Base-by-base conservation (phyloP, 495 filamentous ascomycete species). In the Podospora didyma region DNA sequence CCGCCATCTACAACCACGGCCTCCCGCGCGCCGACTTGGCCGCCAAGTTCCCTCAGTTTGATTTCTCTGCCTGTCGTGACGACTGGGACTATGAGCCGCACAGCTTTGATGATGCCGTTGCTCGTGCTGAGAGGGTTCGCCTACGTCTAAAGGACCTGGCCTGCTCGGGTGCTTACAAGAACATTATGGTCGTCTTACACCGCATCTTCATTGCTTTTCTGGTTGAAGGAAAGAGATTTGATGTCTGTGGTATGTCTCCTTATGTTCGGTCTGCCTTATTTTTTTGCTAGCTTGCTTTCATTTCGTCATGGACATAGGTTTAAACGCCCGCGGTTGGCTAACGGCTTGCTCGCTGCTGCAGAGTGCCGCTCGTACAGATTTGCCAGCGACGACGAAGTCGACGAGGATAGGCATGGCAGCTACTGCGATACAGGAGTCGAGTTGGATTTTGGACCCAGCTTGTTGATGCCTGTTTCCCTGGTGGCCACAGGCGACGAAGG, bases 131-230 rank as follows among this genome's bases (percentile, higher is more conserved):
- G 39, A 31, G 39, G 4, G 51, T 54, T 12, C 20, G 51, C 16
- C n/a, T 9, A 10, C 37, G 51, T n/a, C n/a, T 54, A 7, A 34
- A 31, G 24, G 23, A 31, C n/a, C 39, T 54, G 23, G 6, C 39
- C 14, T 14, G 39, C 39, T 52, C 49, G 10, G 35, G 41, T 10
- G 7, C 21, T 4, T 46, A 46, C 42, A 14, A 35, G 22, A 35
- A 54, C n/a, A 46, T 54, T 2, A 31, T 45, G n/a, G 12, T 54
- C 11, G 51, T 54, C n/a, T 46, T 41, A 3, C 51, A 54, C 16
- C 39, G 37, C 22, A 23, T 39, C 14, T 46, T 54, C 10, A 10
- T 46, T 16, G 21, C 51, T 12, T 54, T 46, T 28, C 42, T 54
- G 26, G 51, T 54, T 6, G 11, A 46, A 22, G 51, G 51, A 2